These are phyloP conservation scores for Petunia secreta DNA, from an alignment of 257 asterid genomes.

Conservation along the genomic window DNA sequence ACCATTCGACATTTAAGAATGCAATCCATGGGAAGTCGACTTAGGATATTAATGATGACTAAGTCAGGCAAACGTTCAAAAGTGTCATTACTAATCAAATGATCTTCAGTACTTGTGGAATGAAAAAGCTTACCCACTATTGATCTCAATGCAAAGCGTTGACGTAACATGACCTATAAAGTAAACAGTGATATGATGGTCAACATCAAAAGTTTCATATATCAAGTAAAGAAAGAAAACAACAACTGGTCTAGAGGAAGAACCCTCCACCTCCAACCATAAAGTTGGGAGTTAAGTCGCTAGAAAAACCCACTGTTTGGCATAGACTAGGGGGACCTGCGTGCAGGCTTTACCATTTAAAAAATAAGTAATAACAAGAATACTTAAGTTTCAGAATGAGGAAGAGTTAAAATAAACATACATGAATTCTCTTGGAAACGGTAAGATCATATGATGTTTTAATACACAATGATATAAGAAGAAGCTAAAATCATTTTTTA, in stretches of 20 bases:
- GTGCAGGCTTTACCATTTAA: too few species aligned
- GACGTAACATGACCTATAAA: background rate
- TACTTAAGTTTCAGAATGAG: too few species aligned
- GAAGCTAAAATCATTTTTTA: too few species aligned
- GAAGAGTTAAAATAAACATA: too few species aligned
- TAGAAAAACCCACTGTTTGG: too few species aligned
- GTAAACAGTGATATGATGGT: background rate
- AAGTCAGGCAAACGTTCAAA: background rate
- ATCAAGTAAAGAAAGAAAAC: background rate
- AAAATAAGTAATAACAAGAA: too few species aligned
- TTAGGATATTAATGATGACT: background rate
- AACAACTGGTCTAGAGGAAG: background rate
- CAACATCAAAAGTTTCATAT: too few species aligned
- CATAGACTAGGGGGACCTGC: too few species aligned
- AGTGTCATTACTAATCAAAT: background rate
- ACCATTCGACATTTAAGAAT: background rate
- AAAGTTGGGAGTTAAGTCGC: background rate
- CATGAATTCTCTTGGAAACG: too few species aligned
- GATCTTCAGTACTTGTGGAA: background rate
- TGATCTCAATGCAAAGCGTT: background rate
- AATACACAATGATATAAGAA: too few species aligned
- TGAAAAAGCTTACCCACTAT: background rate
- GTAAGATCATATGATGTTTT: too few species aligned
- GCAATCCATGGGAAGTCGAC: background rate
- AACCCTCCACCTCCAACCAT: background rate